Percentiles rank a stretch among this genome's conserved stretches.
phyloP scores from a whole-genome alignment of 306 rosid genomes.

The Corylus heterophylla region DNA sequence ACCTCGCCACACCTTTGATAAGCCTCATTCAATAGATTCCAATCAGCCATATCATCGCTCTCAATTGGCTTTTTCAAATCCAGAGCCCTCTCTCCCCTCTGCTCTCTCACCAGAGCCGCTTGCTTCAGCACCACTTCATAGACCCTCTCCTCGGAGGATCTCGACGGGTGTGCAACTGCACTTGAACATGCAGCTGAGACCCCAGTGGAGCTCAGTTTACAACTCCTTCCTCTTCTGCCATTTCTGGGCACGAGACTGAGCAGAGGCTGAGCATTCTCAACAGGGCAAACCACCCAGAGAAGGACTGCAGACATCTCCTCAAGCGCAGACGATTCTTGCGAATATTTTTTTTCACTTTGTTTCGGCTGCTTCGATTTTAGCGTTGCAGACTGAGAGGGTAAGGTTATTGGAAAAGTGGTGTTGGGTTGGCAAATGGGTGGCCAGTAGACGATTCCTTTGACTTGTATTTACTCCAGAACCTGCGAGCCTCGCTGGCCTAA shows the following conservation, averaged over 20 bases:
- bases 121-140: constrained; percentile 89
- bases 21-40: constrained; percentile 67
- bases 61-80: constrained; percentile 36
- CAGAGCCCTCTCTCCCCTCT: constrained; percentile 27
- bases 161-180: constrained; percentile 55
- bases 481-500: not conserved
- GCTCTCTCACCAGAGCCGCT: constrained; percentile 72
- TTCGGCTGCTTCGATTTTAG: too few relatives aligned
- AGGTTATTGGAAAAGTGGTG: not conserved
- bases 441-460: too few relatives aligned
- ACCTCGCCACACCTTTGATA: constrained; percentile 89
- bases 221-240: constrained; percentile 32
- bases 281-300: constrained; percentile 67
- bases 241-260: constrained; percentile 39
- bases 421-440: not conserved
- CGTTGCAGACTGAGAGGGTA: not conserved
- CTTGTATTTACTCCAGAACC: too few relatives aligned
- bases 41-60: constrained; percentile 41
- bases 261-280: constrained; percentile 50
- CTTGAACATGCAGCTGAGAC: constrained; percentile 45
- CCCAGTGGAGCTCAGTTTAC: constrained; percentile 39
- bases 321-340: not conserved
- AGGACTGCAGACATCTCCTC: constrained; percentile 59
- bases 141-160: constrained; percentile 85
- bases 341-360: too few relatives aligned